Conservation (phyloP, 1,284 basidiomycete genomes). For the Coriolopsis trogii region DNA sequence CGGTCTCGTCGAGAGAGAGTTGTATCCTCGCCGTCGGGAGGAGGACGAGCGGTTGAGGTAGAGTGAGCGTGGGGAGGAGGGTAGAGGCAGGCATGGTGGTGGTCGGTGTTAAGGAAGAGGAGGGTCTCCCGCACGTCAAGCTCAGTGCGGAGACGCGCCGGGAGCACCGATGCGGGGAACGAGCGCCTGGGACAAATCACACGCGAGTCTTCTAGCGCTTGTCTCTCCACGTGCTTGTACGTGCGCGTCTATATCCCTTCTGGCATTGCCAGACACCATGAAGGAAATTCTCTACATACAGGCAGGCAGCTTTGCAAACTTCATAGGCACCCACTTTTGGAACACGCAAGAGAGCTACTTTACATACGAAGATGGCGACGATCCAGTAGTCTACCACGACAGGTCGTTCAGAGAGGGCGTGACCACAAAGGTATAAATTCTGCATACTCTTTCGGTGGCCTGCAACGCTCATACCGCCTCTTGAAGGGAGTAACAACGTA, state of each 20-base stretch:
- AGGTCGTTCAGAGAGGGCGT: constrained; percentile 68
- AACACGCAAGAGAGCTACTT: constrained; percentile 77
- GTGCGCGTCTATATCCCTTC: no score
- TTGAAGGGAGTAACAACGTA: constrained; percentile 56
- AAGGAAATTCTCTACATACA: constrained; percentile 79
- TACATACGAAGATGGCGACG: constrained; percentile 48
- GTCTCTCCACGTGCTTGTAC: not conserved
- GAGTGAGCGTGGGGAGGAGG: constrained; percentile 59
- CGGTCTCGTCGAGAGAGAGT: constrained; percentile 54
- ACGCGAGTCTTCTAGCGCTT: not conserved
- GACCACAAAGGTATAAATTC: constrained; percentile 40
- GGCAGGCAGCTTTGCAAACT: constrained; percentile 68
- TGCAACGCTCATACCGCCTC: constrained; percentile 4
- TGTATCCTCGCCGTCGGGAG: constrained; percentile 68
- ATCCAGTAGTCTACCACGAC: constrained; percentile 50
- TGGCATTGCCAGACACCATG: constrained; percentile 52
- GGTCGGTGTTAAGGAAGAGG: not conserved
- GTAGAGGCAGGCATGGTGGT: constrained; percentile 27
- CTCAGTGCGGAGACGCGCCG: not conserved
- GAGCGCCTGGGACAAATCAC: constrained; percentile 14
- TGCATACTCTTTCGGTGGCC: not conserved
- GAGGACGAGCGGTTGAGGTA: constrained; percentile 66
- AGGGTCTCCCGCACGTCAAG: not conserved
- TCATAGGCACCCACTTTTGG: constrained; percentile 78
- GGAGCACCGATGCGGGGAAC: constrained; percentile 6